A percentile compares a stretch with the other conserved stretches of the same genome.
phyloP scores from a whole-genome alignment of 2,329 filamentous ascomycete genomes.

The Gaeumannomyces sp. region DNA sequence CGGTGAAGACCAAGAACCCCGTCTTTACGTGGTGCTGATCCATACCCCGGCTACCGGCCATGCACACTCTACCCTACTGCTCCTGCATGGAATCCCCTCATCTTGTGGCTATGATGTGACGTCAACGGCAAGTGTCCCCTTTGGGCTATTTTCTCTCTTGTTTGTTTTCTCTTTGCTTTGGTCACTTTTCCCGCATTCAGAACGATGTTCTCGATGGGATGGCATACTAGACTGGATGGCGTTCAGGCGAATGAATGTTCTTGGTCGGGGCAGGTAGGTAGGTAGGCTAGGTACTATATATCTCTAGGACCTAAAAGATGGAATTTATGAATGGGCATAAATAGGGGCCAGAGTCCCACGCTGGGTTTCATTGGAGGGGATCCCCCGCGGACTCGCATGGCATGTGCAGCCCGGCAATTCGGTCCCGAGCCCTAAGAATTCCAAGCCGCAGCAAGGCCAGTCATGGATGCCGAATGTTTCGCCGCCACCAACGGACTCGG shows the following conservation, averaged over 20 bases:
- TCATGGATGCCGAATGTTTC: too few relatives aligned
- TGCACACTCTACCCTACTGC: too few relatives aligned
- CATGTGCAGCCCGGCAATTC: too few relatives aligned
- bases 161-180: not conserved
- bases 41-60: not conserved
- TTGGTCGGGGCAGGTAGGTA: not conserved
- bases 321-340: not conserved
- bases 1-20: constrained; percentile 90
- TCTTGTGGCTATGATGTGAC: too few relatives aligned
- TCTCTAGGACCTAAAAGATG: not conserved
- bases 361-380: too few relatives aligned
- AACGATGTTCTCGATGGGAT: not conserved
- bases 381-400: not conserved
- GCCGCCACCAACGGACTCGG: too few relatives aligned
- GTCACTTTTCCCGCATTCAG: not conserved
- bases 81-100: too few relatives aligned
- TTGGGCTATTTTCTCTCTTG: not conserved
- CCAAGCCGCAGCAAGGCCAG: too few relatives aligned
- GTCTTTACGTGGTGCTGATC: constrained; percentile 93
- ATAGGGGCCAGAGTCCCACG: not conserved
- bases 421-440: too few relatives aligned
- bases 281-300: not conserved
- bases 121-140: too few relatives aligned
- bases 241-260: not conserved
- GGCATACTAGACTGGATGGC: not conserved